These are phyloP conservation scores for Mycena rebaudengoi DNA, from an alignment of 768 basidiomycete species.

Conservation along the genomic window DNA sequence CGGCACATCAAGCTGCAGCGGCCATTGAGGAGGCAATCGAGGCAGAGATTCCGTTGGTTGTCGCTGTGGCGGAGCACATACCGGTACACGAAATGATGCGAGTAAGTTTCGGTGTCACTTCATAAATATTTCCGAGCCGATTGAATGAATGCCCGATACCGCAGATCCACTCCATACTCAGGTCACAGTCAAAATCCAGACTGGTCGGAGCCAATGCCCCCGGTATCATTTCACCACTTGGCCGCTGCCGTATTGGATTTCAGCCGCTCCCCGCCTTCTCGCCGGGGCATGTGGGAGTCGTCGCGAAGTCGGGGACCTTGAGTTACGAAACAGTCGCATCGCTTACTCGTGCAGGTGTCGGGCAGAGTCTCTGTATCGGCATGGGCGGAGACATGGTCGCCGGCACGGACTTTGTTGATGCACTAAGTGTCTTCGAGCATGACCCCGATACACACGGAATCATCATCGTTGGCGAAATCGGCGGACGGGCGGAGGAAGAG, in stretches of 20 bases:
- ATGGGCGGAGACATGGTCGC: constrained; percentile 24
- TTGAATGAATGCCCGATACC: not conserved
- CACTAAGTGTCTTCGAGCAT: constrained; percentile 13
- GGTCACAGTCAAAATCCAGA: constrained; percentile 11
- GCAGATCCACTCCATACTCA: constrained; percentile 24
- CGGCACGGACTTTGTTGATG: constrained; percentile 26
- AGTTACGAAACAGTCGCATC: constrained; percentile 24
- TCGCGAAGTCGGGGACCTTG: constrained; percentile 22
- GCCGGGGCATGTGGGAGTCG: constrained; percentile 14
- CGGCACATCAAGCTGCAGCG: constrained; percentile 20
- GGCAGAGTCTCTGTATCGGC: constrained; percentile 27
- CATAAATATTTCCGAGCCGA: not conserved
- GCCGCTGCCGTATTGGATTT: constrained; percentile 24
- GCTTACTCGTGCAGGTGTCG: constrained; percentile 20
- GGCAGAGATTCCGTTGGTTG: constrained; percentile 23
- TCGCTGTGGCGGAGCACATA: constrained; percentile 25
- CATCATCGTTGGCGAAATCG: constrained; percentile 20
- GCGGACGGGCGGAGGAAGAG: constrained; percentile 21
- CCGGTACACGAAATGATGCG: constrained; percentile 20
- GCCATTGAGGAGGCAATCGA: constrained; percentile 27
- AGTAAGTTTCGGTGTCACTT: not conserved
- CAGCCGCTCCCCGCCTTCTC: constrained; percentile 21
- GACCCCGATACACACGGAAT: constrained; percentile 19
- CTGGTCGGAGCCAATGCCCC: constrained; percentile 25
- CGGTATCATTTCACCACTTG: constrained; percentile 21